Base-by-base conservation (phyloP, 1,139 yeast species). In the Pneumocystis jirovecii region DNA sequence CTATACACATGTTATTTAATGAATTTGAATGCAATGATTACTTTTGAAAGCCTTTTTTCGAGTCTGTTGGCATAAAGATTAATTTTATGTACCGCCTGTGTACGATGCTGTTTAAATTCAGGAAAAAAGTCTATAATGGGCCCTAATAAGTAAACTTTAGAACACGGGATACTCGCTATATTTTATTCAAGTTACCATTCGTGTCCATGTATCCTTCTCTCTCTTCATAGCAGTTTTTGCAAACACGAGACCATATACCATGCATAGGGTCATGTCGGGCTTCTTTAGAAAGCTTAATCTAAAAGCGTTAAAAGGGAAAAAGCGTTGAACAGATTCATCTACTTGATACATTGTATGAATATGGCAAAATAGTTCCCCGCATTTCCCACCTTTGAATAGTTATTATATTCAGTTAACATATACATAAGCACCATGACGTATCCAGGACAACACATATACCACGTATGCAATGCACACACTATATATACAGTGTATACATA, bases 231-330 rank as follows among this genome's bases (percentile, higher is more conserved):
- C 97, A 90, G 0, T 70, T 70, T 60, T 79, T 76, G 73, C 97
- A 90, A 68, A 89, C 86, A 62, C 86, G 77, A 64, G 85, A 79
- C 93, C 93, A 86, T 4, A 78, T 75, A 0, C 95, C 95, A 37
- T 73, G 69, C 2, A 67, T 71, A 0, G 82, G 77, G 68, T 82
- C 80, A 70, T 81, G 78, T 63, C 78, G 66, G 4, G 83, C 89
- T 67, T 72, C 73, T 50, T 69, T 74, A 70, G 78, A 79, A 64
- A 78, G 78, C 76, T 78, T 82, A 67, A 82, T 75, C 61, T 50
- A 50, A 12, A 25, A 50, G 25, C 12, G 21, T 44, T 25, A 50
- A 3, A 10, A 25, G 10, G 10, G 25, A 10, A 50, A 50, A 25
- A 12, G 7, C 15, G 1, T 25, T 6, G 25, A 12, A 25, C 7